phyloP scores from a whole-genome alignment of 2,329 filamentous ascomycete species.

The Sporothrix phasma region DNA sequence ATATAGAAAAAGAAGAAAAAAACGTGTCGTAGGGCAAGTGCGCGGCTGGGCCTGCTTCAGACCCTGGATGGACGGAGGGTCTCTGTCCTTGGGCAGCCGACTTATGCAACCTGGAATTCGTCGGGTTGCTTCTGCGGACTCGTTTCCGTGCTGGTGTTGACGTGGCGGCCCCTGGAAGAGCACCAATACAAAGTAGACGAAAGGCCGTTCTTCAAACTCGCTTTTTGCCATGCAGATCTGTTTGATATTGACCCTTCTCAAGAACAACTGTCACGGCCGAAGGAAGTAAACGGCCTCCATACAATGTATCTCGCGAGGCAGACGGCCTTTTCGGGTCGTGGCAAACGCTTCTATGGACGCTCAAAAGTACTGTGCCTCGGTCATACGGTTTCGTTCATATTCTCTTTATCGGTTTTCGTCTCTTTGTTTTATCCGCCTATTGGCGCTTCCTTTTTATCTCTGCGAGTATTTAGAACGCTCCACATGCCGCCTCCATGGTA shows the following conservation, averaged over 20 bases:
- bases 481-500: background rate
- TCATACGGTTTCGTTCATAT: background rate
- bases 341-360: background rate
- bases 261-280: background rate
- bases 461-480: background rate
- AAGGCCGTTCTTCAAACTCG: background rate
- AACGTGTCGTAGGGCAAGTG: background rate
- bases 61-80: background rate
- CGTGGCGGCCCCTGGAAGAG: no score
- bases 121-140: background rate
- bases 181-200: no score
- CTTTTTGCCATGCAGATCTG: background rate
- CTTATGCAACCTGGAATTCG: background rate
- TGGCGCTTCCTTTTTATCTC: background rate
- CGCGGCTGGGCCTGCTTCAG: background rate
- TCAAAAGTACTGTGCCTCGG: background rate
- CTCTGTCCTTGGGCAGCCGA: background rate
- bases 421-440: background rate
- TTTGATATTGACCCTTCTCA: background rate
- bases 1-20: no score
- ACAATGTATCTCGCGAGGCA: background rate
- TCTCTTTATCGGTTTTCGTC: background rate
- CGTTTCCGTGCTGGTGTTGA: background rate
- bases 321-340: background rate
- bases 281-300: background rate